These are phyloP conservation scores for Suillus subaureus DNA, from an alignment of 768 basidiomycete species.

Conservation along the genomic window DNA sequence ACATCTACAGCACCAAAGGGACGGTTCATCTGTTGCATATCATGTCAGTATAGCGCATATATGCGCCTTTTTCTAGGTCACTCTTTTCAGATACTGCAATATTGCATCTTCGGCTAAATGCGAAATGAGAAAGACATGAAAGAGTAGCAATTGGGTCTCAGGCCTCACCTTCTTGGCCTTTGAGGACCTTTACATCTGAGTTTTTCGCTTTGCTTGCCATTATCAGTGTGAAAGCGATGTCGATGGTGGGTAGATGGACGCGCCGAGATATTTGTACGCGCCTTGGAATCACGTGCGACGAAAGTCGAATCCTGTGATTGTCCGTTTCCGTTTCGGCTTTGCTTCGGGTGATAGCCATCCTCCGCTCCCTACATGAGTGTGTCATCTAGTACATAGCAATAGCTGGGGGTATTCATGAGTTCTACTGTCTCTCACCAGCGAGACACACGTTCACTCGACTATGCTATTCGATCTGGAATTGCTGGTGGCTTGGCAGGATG, in stretches of 20 bases:
- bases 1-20: conserved; percentile 93
- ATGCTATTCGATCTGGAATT: conserved; percentile 78
- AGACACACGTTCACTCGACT: conserved; percentile 59
- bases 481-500: conserved; percentile 95
- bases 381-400: background rate
- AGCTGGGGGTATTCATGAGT: conserved; percentile 32
- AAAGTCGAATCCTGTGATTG: background rate
- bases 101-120: conserved; percentile 72
- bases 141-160: conserved; percentile 17
- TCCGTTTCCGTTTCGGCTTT: background rate
- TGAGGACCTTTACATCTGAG: conserved; percentile 59
- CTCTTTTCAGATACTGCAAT: conserved; percentile 78
- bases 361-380: conserved; percentile 11
- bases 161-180: conserved; percentile 66
- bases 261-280: background rate
- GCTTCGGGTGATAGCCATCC: background rate
- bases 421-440: conserved; percentile 37
- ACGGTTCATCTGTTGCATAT: conserved; percentile 74
- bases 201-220: conserved; percentile 54
- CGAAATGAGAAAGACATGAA: background rate
- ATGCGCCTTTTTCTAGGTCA: conserved; percentile 26
- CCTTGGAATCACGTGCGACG: background rate
- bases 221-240: background rate
- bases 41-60: conserved; percentile 12
- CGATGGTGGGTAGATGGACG: background rate